A percentile compares a stretch with the other conserved stretches of the same genome.
phyloP scores from a whole-genome alignment of 768 basidiomycete genomes.

The Cystofilobasidium bisporidii region DNA sequence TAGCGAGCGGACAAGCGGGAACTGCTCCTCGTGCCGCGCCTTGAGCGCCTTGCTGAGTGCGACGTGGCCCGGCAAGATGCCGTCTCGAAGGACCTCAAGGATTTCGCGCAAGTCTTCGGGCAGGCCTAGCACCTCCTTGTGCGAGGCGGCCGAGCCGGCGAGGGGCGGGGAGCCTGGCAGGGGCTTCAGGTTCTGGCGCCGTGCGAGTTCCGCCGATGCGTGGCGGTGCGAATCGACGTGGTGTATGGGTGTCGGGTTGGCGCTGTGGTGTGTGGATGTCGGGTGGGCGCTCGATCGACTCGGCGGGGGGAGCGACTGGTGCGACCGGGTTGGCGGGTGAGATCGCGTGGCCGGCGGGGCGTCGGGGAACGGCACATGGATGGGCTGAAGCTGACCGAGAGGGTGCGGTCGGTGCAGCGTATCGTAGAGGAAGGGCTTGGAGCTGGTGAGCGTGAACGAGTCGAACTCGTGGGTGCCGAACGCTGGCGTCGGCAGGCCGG shows the following conservation, averaged over 20 bases:
- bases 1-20: conserved; percentile 79
- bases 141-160: neutral
- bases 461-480: neutral
- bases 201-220: conserved; percentile 64
- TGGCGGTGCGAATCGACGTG: too few relatives aligned
- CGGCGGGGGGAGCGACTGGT: conserved; percentile 38
- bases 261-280: neutral
- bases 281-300: conserved; percentile 11
- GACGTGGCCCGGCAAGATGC: conserved; percentile 81
- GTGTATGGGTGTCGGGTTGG: neutral
- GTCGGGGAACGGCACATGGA: conserved; percentile 4
- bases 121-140: conserved; percentile 39
- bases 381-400: conserved; percentile 10
- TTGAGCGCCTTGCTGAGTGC: conserved; percentile 71
- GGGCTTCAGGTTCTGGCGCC: conserved; percentile 52
- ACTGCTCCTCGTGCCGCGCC: conserved; percentile 91
- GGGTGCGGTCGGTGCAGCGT: conserved; percentile 27
- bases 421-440: conserved; percentile 29
- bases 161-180: conserved; percentile 33
- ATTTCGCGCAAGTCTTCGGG: conserved; percentile 81
- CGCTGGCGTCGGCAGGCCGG: conserved; percentile 1
- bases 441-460: neutral
- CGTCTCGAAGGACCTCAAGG: conserved; percentile 72
- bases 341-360: too few relatives aligned
- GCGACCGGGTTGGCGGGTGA: conserved; percentile 23